Conservation (phyloP, 805 yeast species). For the Myxozyma udenii region DNA sequence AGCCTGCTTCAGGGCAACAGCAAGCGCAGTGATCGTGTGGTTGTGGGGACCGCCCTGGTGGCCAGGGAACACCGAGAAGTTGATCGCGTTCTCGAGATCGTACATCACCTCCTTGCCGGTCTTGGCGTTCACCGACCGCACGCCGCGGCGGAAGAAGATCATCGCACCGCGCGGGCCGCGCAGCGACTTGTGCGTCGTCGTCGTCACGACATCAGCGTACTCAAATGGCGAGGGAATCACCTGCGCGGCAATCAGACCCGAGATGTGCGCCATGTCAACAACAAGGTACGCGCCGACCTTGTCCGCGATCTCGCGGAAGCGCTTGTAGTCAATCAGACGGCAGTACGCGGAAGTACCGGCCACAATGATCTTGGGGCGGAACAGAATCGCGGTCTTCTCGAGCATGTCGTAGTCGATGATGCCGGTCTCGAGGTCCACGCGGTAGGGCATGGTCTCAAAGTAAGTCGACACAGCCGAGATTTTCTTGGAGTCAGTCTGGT, state of each 20-base stretch:
- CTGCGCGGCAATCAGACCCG: conserved; percentile 93
- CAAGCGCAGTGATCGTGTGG: conserved; percentile 96
- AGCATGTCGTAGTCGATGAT: conserved; percentile 93
- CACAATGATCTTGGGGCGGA: conserved; percentile 93
- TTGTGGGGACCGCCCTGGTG: conserved; percentile 99
- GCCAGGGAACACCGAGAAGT: conserved; percentile 98
- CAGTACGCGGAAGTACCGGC: conserved; percentile 99
- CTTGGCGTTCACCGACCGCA: conserved; percentile 78
- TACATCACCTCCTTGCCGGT: conserved; percentile 88
- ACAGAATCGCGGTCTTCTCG: conserved; percentile 83
- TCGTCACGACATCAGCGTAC: conserved; percentile 95
- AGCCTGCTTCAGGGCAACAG: conserved; percentile 95
- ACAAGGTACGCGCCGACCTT: conserved; percentile 94
- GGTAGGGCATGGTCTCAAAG: conserved; percentile 98
- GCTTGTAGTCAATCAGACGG: conserved; percentile 91
- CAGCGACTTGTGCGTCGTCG: conserved; percentile 96
- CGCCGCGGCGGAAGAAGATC: conserved; percentile 97
- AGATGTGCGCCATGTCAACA: conserved; percentile 97
- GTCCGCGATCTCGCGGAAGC: conserved; percentile 95
- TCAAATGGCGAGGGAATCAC: conserved; percentile 96
- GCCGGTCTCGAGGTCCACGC: conserved; percentile 89
- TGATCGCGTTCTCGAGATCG: conserved; percentile 91
- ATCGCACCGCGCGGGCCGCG: conserved; percentile 99
- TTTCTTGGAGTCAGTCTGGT: conserved; percentile 89
- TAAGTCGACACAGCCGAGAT: conserved; percentile 94